Evolutionary conservation across 352 stramenopile genomes (phyloP).

Genomic region (Hyaloperonospora brassicae): DNA sequence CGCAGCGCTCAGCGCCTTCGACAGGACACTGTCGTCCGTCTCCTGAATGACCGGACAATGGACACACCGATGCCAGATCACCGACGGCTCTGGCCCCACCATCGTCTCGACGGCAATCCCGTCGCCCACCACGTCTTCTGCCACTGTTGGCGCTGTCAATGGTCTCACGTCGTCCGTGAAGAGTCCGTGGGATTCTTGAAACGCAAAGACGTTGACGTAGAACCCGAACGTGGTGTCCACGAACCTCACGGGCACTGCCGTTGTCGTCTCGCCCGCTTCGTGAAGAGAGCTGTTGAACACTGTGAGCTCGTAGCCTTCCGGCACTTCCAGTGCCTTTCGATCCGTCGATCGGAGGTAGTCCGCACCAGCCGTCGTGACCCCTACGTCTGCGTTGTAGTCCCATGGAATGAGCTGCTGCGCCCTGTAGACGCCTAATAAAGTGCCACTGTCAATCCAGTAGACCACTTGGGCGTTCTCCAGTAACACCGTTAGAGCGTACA

Average conservation of each 20-base stretch:
- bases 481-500: constrained; percentile 30
- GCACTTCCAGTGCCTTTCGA: constrained; percentile 20
- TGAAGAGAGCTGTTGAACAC: constrained; percentile 38
- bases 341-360: constrained; percentile 15
- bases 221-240: constrained; percentile 45
- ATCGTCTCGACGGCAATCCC: constrained; percentile 22
- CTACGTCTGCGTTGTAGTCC: constrained; percentile 45
- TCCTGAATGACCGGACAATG: constrained; percentile 25
- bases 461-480: constrained; percentile 29
- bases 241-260: constrained; percentile 28
- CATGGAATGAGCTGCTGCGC: constrained; percentile 36
- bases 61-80: constrained; percentile 28
- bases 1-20: not conserved
- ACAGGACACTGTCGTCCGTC: constrained; percentile 11
- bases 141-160: constrained; percentile 4
- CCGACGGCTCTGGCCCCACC: constrained; percentile 30
- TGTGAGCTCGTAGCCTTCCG: constrained; percentile 34
- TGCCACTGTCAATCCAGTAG: constrained; percentile 54
- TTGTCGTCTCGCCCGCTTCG: constrained; percentile 18
- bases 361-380: constrained; percentile 22
- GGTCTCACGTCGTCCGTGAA: constrained; percentile 25
- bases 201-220: constrained; percentile 45
- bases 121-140: constrained; percentile 21
- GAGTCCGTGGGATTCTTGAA: constrained; percentile 29
- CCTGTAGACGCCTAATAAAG: constrained; percentile 45